Conservation (phyloP, 306 rosid species). For the Fragaria iinumae region DNA sequence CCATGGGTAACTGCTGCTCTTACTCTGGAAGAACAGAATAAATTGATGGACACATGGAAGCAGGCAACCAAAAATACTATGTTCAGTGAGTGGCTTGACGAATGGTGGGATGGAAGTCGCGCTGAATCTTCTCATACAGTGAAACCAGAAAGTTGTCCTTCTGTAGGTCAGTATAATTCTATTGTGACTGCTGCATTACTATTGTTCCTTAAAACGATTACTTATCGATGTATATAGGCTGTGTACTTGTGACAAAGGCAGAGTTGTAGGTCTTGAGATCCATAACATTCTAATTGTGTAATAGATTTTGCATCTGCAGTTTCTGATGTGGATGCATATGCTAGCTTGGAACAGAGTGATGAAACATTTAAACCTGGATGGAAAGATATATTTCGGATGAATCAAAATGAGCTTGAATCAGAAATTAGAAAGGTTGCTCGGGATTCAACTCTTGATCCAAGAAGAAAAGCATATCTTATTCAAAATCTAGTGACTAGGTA, state of each 20-base stretch:
- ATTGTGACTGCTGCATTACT: conserved; percentile 6
- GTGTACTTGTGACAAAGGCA: not conserved
- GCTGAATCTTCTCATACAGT: conserved; percentile 45
- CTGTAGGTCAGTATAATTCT: conserved; percentile 48
- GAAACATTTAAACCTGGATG: conserved; percentile 93
- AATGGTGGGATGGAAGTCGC: conserved; percentile 77
- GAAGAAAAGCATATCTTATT: conserved; percentile 72
- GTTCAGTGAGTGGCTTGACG: conserved; percentile 95
- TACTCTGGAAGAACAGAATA: conserved; percentile 82
- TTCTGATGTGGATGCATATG: conserved; percentile 35
- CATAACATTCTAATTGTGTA: not conserved
- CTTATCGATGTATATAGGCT: not conserved
- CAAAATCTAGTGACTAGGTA: conserved; percentile 52
- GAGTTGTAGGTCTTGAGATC: not conserved
- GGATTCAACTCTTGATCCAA: conserved; percentile 87
- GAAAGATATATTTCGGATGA: conserved; percentile 76
- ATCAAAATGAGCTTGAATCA: conserved; percentile 48
- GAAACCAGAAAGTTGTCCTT: conserved; percentile 40
- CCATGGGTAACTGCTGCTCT: conserved; percentile 97
- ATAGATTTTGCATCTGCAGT: conserved; percentile 10
- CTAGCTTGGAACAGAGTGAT: conserved; percentile 67
- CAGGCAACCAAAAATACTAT: conserved; percentile 89
- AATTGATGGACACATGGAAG: conserved; percentile 90
- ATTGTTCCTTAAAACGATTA: not conserved
- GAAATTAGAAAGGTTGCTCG: conserved; percentile 74